These are phyloP conservation scores for Eustoma russellianum DNA, from an alignment of 257 asterid species.

Conservation along the genomic window DNA sequence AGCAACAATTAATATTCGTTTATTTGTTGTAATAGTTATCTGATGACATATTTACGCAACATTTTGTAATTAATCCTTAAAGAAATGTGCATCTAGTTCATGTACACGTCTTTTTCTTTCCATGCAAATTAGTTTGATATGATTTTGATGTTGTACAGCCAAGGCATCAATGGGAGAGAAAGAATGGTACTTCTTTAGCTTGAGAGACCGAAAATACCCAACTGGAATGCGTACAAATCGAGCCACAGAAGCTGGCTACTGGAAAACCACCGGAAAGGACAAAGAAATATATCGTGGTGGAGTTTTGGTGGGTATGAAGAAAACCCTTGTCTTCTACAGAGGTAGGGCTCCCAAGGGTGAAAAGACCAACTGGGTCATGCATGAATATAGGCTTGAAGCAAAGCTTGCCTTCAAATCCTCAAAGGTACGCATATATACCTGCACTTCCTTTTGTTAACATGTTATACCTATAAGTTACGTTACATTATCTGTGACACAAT, in stretches of 20 bases:
- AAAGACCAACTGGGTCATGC: slow-evolving; percentile 89
- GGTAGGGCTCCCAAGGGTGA: slow-evolving; percentile 95
- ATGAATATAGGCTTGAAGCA: slow-evolving; percentile 57
- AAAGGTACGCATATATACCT: slow-evolving; percentile 32
- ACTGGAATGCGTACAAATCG: slow-evolving; percentile 69
- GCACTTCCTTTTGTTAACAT: neutral
- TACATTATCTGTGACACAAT: too few relatives aligned
- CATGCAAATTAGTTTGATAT: too few relatives aligned
- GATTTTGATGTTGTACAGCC: slow-evolving; percentile 18
- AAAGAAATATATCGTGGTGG: slow-evolving; percentile 60
- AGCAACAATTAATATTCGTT: too few relatives aligned
- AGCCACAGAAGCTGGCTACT: slow-evolving; percentile 76
- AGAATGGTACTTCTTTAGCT: slow-evolving; percentile 80
- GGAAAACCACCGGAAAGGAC: slow-evolving; percentile 90
- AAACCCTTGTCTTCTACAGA: slow-evolving; percentile 67
- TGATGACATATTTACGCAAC: too few relatives aligned
- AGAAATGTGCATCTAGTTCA: too few relatives aligned
- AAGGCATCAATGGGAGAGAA: slow-evolving; percentile 88
- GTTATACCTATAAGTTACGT: too few relatives aligned
- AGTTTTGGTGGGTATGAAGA: slow-evolving; percentile 69
- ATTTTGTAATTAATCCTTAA: too few relatives aligned
- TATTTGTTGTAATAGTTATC: too few relatives aligned
- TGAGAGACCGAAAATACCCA: slow-evolving; percentile 72
- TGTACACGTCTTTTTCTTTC: too few relatives aligned
- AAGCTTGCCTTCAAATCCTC: slow-evolving; percentile 42